phyloP scores from a whole-genome alignment of 345 rosid species.

The Rubroshorea leprosula region DNA sequence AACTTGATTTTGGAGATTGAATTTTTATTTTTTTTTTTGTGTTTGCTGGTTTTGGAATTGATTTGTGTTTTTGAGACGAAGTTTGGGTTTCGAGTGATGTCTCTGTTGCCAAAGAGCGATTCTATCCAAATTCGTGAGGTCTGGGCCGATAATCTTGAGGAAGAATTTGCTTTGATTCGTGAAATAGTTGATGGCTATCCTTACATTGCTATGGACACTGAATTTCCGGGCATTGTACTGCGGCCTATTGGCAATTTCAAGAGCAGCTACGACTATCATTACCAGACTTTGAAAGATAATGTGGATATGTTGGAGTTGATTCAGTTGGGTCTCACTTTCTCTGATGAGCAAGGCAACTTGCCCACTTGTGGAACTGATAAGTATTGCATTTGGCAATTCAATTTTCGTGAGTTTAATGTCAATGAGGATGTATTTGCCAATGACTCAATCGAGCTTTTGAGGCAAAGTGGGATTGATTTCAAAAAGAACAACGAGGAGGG shows the following conservation, averaged over 20 bases:
- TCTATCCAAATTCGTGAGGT: constrained; percentile 83
- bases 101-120: constrained; percentile 59
- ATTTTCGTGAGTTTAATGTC: constrained; percentile 64
- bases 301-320: constrained; percentile 77
- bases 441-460: constrained; percentile 77
- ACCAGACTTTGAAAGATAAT: constrained; percentile 68
- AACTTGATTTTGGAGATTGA: background rate
- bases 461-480: constrained; percentile 71
- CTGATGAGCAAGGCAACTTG: constrained; percentile 72
- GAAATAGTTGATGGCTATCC: constrained; percentile 67
- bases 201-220: constrained; percentile 85
- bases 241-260: constrained; percentile 70
- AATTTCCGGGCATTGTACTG: constrained; percentile 77
- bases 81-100: constrained; percentile 36
- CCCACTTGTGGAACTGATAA: constrained; percentile 77
- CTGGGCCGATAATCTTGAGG: constrained; percentile 61
- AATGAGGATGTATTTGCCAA: constrained; percentile 54
- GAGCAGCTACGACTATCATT: constrained; percentile 59
- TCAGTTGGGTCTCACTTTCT: constrained; percentile 79
- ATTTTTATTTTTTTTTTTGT: background rate
- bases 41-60: too few species aligned
- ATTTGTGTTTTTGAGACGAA: background rate
- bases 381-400: constrained; percentile 86
- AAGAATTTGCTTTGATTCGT: constrained; percentile 61
- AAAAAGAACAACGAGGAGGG: constrained; percentile 56